These are phyloP conservation scores for Solanum aculeatissimum DNA, from an alignment of 305 asterid genomes.

Conservation along the genomic window DNA sequence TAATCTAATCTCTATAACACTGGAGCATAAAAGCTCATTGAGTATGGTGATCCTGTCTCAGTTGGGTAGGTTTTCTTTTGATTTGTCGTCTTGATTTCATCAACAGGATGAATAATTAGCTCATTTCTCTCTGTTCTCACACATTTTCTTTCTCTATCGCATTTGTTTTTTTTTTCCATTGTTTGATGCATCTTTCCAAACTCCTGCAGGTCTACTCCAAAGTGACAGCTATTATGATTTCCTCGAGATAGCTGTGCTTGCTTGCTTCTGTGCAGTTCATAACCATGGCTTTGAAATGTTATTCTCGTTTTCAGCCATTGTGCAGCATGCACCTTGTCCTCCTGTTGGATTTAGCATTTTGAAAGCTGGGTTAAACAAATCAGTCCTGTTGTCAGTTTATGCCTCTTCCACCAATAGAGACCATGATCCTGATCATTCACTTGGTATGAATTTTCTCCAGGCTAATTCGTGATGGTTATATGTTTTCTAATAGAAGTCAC, in stretches of 20 bases:
- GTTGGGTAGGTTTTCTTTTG: constrained; percentile 53
- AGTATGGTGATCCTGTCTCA: constrained; percentile 66
- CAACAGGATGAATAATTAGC: constrained; percentile 4
- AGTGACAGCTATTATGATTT: constrained; percentile 75
- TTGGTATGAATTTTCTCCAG: constrained; percentile 42
- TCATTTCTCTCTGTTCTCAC: constrained; percentile 7
- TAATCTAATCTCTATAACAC: constrained; percentile 55
- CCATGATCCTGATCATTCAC: constrained; percentile 43
- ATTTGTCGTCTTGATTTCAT: not conserved
- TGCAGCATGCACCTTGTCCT: constrained; percentile 76
- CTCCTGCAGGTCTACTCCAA: constrained; percentile 68
- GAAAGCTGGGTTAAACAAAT: constrained; percentile 96
- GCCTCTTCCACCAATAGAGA: constrained; percentile 65
- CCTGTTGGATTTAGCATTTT: constrained; percentile 96
- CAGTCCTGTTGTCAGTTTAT: constrained; percentile 95
- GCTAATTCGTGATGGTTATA: constrained; percentile 8
- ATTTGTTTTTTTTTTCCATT: constrained; percentile 8
- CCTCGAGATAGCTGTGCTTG: constrained; percentile 78
- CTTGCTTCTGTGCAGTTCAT: constrained; percentile 91
- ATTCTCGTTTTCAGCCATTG: constrained; percentile 87
- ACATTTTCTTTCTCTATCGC: not conserved
- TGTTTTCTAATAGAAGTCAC: constrained; percentile 3
- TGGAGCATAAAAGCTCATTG: constrained; percentile 42
- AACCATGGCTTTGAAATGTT: constrained; percentile 88
- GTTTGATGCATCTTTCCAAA: constrained; percentile 7